Conservation (phyloP, 192 early-diverging fungal genomes). For the Coemansia furcata region DNA sequence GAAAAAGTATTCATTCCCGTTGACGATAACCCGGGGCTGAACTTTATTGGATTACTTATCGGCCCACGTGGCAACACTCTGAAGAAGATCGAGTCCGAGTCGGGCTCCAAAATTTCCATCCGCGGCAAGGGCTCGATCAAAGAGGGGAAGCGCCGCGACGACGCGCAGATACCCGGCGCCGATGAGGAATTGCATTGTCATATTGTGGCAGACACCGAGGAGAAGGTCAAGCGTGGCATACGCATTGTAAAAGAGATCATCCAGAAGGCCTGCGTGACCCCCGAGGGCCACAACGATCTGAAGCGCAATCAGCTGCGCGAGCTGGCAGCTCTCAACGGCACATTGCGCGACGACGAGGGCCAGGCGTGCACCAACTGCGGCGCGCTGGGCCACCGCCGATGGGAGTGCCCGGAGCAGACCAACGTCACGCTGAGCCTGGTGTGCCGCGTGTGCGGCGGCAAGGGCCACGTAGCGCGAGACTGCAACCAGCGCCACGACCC, state of each 20-base stretch:
- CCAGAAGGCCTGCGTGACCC: conserved; percentile 85
- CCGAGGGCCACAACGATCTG: conserved; percentile 93
- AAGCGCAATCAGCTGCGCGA: conserved; percentile 94
- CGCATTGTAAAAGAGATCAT: conserved; percentile 91
- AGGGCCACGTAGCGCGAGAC: conserved; percentile 92
- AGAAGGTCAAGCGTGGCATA: conserved; percentile 81
- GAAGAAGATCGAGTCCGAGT: conserved; percentile 92
- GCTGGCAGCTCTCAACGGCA: conserved; percentile 93
- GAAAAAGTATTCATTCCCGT: conserved; percentile 96
- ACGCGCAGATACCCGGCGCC: conserved; percentile 58
- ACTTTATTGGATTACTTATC: conserved; percentile 96
- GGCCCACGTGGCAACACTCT: conserved; percentile 96
- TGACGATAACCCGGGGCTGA: conserved; percentile 94
- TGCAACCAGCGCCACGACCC: conserved; percentile 88
- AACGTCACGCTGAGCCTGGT: conserved; percentile 85
- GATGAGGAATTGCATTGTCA: conserved; percentile 91
- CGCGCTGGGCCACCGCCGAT: conserved; percentile 80
- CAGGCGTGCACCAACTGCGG: conserved; percentile 96
- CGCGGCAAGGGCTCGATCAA: conserved; percentile 95
- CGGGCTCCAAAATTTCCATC: conserved; percentile 94
- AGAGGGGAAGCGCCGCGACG: conserved; percentile 78
- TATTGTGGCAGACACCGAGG: conserved; percentile 84
- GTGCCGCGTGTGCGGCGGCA: conserved; percentile 86
- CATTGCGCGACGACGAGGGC: conserved; percentile 91
- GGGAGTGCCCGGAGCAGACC: conserved; percentile 84